These are phyloP conservation scores for Endocalyx cinctus DNA, from an alignment of 2,329 filamentous ascomycete species.

Conservation along the genomic window DNA sequence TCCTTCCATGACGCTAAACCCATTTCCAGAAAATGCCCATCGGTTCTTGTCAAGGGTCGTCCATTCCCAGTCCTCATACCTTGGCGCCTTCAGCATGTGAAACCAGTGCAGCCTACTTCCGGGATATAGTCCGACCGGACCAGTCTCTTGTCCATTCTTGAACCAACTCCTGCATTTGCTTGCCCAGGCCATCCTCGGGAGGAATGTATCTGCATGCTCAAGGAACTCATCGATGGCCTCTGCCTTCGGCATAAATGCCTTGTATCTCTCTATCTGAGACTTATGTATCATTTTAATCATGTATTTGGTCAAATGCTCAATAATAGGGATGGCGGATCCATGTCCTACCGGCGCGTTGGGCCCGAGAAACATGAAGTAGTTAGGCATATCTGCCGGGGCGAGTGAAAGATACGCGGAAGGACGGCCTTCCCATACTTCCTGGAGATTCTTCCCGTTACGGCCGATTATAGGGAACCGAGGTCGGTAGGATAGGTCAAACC, in stretches of 20 bases:
- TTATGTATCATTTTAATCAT: slow-evolving; percentile 11
- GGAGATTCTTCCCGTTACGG: slow-evolving; percentile 37
- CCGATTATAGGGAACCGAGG: slow-evolving; percentile 40
- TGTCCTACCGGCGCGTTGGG: slow-evolving; percentile 15
- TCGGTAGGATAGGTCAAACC: slow-evolving; percentile 17
- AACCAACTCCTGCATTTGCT: slow-evolving; percentile 11
- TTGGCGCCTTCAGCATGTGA: too few species aligned
- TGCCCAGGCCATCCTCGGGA: slow-evolving; percentile 20
- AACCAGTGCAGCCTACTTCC: slow-evolving; percentile 16
- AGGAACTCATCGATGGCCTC: slow-evolving; percentile 21
- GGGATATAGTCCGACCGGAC: slow-evolving; percentile 11
- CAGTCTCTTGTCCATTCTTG: slow-evolving; percentile 10
- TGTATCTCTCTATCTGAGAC: slow-evolving; percentile 11
- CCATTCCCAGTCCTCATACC: too few species aligned
- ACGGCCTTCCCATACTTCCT: slow-evolving; percentile 46
- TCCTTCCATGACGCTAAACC: too few species aligned
- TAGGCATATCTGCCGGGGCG: slow-evolving; percentile 51
- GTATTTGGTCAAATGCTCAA: slow-evolving; percentile 11
- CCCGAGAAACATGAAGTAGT: slow-evolving; percentile 53
- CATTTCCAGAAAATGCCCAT: too few species aligned
- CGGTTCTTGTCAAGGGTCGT: too few species aligned
- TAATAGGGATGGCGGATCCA: slow-evolving; percentile 9
- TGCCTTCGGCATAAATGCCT: slow-evolving; percentile 9
- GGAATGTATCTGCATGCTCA: slow-evolving; percentile 20
- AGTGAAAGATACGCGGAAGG: slow-evolving; percentile 50